These are phyloP conservation scores for Ambrosiella cleistominuta DNA, from an alignment of 2,329 filamentous ascomycete species.

Conservation along the genomic window DNA sequence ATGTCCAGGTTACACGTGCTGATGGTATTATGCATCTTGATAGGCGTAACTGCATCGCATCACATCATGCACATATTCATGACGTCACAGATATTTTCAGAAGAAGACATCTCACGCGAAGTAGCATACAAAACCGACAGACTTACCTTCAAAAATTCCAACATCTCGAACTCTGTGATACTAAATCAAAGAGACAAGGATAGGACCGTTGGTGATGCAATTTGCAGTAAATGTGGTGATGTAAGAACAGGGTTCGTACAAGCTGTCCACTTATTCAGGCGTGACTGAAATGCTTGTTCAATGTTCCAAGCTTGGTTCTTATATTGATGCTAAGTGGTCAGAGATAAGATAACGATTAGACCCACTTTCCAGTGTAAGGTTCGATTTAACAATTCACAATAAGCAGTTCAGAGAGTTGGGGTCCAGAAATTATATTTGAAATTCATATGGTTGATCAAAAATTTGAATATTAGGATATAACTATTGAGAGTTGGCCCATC, in stretches of 20 bases:
- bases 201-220: background rate
- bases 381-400: no score
- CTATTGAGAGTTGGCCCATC: no score
- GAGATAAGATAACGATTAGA: background rate
- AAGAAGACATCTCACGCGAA: no score
- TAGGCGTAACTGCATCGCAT: background rate
- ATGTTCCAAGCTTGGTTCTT: background rate
- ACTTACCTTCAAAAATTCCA: constrained; percentile 12
- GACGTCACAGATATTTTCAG: no score
- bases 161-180: constrained; percentile 9
- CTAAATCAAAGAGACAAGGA: background rate
- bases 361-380: background rate
- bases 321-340: background rate
- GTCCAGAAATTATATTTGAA: no score
- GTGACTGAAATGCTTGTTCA: background rate
- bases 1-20: no score
- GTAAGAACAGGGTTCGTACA: background rate
- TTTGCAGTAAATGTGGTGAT: background rate
- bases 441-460: no score
- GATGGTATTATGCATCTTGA: no score
- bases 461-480: no score
- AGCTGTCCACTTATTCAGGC: background rate
- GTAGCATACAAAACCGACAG: no score
- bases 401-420: no score
- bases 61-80: background rate